phyloP scores from a whole-genome alignment of 805 yeast genomes.

The Schwanniomyces sp. region DNA sequence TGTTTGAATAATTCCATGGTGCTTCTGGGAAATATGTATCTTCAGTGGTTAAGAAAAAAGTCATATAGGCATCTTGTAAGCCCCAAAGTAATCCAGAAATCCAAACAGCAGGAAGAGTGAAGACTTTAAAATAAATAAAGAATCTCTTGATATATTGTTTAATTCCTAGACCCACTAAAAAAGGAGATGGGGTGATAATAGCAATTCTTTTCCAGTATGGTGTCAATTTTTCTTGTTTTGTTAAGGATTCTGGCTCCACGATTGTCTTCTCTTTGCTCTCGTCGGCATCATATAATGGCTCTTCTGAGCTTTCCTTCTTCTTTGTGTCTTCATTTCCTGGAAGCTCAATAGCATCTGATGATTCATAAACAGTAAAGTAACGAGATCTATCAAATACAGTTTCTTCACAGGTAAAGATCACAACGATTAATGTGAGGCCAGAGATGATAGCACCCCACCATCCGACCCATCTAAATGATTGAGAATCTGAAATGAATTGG shows the following conservation, averaged over 20 bases:
- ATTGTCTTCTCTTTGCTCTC: conserved; percentile 7
- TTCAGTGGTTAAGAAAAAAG: conserved; percentile 73
- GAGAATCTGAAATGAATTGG: conserved; percentile 62
- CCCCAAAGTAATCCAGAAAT: conserved; percentile 79
- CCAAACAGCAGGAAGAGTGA: conserved; percentile 63
- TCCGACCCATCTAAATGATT: conserved; percentile 80
- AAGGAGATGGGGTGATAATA: conserved; percentile 55
- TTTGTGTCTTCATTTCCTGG: conserved; percentile 2
- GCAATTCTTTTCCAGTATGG: conserved; percentile 48
- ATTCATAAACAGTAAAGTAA: conserved; percentile 19
- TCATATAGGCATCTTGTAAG: conserved; percentile 70
- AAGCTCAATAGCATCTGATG: background rate
- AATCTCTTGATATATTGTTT: conserved; percentile 62
- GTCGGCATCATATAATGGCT: conserved; percentile 11
- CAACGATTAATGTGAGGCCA: conserved; percentile 47
- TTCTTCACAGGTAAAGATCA: conserved; percentile 67
- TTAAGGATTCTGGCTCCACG: conserved; percentile 5
- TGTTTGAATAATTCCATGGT: conserved; percentile 66
- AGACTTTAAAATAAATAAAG: conserved; percentile 51
- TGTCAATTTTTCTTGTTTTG: conserved; percentile 11
- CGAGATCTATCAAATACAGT: conserved; percentile 61
- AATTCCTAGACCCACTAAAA: conserved; percentile 62
- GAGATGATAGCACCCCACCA: conserved; percentile 57
- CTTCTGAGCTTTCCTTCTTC: conserved; percentile 6
- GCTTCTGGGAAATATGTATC: conserved; percentile 63